Base-by-base conservation (phyloP, 2,329 filamentous ascomycete genomes). In the Leptographium wingfieldii region DNA sequence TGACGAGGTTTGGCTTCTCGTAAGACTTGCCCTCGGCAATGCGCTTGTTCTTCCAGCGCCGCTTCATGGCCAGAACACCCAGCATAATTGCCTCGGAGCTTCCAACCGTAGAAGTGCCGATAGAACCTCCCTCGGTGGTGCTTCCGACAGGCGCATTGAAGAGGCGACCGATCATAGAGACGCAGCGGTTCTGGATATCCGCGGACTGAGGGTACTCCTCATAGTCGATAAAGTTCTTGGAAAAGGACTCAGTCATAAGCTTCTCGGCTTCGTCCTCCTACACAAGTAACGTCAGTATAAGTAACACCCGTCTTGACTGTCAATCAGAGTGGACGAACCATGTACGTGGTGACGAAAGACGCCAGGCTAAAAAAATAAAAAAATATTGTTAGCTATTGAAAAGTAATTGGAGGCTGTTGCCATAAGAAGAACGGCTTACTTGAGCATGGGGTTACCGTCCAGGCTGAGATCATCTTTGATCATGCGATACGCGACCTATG, bases 141-240 rank as follows among this genome's bases (percentile, higher is more conserved):
- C 75, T 68, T 16, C 75, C 72, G 0, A 74, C 73, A 0, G 90
- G 90, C 11, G 87, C 86, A 72, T 96, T 83, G 83, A 95, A 96
- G 53, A 97, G 82, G 62, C 87, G 83, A 51, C 88, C 91, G 66
- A 96, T 96, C 87, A 92, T 92, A 73, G 84, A 88, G 63, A 92
- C 88, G 69, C 91, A 95, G 67, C 92, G 88, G 78, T 92, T 95
- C 74, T 96, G 92, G 70, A 92, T 90, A 65, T 91, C 87, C 59
- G 87, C 87, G 0, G 85, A 85, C 70, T 89, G 86, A 1, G 88
- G 88, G 69, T 92, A 92, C 72, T 91, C 87, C 70, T 92, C 88
- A 71, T 91, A 92, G 70, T 92, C 88, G 73, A 92, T 92, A 72
- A 96, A 96, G 80, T 97, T 97, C 74, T 96, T 96, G 72, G 88